A percentile compares a stretch with the other conserved stretches of the same genome.
phyloP scores from a whole-genome alignment of 2,329 filamentous ascomycete genomes.

The Aspergillus hiratsukae region DNA sequence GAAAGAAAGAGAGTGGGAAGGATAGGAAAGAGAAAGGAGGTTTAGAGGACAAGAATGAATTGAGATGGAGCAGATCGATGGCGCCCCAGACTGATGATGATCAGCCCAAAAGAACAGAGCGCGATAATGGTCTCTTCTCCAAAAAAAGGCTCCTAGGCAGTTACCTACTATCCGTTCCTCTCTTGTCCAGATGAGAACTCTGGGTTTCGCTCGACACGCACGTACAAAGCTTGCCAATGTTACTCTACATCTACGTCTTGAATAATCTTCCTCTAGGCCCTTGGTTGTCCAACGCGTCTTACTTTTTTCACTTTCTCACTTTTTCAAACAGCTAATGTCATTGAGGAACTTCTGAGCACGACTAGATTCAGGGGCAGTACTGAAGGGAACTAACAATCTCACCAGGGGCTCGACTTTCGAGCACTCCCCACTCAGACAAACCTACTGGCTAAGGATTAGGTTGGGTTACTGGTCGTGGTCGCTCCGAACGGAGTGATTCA shows the following conservation, averaged over 20 bases:
- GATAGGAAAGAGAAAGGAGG: constrained; percentile 11
- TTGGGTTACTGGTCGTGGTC: constrained; percentile 1
- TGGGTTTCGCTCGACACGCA: not conserved
- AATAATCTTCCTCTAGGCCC: not conserved
- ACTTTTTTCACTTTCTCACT: not conserved
- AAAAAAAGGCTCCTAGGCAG: not conserved
- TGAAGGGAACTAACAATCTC: not conserved
- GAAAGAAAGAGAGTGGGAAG: constrained; percentile 13
- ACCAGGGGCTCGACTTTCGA: constrained; percentile 9
- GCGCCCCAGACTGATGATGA: constrained; percentile 16
- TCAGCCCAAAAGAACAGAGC: constrained; percentile 15
- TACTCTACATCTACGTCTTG: not conserved
- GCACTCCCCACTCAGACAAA: constrained; percentile 4
- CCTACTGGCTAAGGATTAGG: constrained; percentile 11
- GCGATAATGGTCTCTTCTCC: not conserved
- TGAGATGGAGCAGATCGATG: constrained; percentile 4
- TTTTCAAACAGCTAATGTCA: not conserved
- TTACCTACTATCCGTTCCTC: not conserved
- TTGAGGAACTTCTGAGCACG: constrained; percentile 8
- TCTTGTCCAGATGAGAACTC: not conserved
- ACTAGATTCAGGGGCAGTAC: constrained; percentile 14
- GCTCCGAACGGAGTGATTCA: not conserved
- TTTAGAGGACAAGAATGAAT: constrained; percentile 7
- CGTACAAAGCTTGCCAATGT: not conserved
- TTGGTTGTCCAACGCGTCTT: not conserved